Evolutionary conservation across 352 stramenopile genomes (phyloP).

Genomic region (Globisporangium radiosum): DNA sequence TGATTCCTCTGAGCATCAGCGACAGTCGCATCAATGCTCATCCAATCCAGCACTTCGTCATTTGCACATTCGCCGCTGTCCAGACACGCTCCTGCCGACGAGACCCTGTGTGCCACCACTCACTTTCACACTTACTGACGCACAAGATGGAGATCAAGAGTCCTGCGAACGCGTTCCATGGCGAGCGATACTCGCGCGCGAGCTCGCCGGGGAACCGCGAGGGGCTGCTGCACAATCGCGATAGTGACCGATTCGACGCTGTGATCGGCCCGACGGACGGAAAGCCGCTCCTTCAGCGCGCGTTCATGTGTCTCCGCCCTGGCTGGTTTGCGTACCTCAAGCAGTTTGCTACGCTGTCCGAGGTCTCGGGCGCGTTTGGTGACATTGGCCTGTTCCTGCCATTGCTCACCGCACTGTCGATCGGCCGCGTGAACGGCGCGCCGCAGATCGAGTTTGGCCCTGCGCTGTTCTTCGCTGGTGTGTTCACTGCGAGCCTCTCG

Average conservation of each 20-base stretch:
- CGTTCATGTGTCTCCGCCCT: conserved; percentile 51
- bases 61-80: conserved; percentile 1
- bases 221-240: conserved; percentile 19
- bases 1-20: background rate
- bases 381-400: conserved; percentile 93
- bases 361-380: conserved; percentile 88
- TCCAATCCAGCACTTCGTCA: background rate
- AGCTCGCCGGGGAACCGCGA: conserved; percentile 17
- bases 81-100: background rate
- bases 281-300: conserved; percentile 34
- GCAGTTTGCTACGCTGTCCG: conserved; percentile 65
- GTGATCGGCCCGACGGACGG: conserved; percentile 45
- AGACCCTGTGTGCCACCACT: no score
- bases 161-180: conserved; percentile 12
- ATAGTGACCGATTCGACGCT: conserved; percentile 21
- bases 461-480: conserved; percentile 89
- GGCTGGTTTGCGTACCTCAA: conserved; percentile 51
- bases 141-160: conserved; percentile 12
- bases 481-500: conserved; percentile 84
- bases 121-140: no score
- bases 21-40: background rate
- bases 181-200: conserved; percentile 12
- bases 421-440: conserved; percentile 54
- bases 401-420: conserved; percentile 87
- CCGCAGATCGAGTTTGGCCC: conserved; percentile 85